Evolutionary conservation across 2,329 filamentous ascomycete genomes (phyloP).

Genomic region (Pseudogymnoascus pannorum): DNA sequence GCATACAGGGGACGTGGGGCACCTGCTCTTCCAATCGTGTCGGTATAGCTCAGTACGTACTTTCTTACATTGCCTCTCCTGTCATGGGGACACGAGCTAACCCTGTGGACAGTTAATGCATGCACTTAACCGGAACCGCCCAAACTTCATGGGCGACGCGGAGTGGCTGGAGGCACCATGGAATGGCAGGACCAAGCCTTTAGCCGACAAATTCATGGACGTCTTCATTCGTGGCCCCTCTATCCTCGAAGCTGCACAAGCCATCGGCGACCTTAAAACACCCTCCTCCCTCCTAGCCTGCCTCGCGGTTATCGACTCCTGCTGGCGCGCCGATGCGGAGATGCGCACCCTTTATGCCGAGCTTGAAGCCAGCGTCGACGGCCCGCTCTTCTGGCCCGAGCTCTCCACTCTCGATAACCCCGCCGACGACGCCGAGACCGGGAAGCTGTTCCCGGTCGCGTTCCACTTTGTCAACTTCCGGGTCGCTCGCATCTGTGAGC

Average conservation of each 20-base stretch:
- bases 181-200: constrained; percentile 22
- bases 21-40: constrained; percentile 30
- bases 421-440: constrained; percentile 12
- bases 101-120: constrained; percentile 25
- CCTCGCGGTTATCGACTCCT: constrained; percentile 20
- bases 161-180: constrained; percentile 29
- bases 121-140: constrained; percentile 20
- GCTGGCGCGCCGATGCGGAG: constrained; percentile 26
- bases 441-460: constrained; percentile 26
- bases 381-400: constrained; percentile 28
- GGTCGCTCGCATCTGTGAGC: constrained; percentile 25
- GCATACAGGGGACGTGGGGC: constrained; percentile 27
- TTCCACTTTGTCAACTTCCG: constrained; percentile 26
- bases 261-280: constrained; percentile 16
- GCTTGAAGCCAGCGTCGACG: constrained; percentile 18
- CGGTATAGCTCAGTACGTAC: constrained; percentile 22
- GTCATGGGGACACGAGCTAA: background rate
- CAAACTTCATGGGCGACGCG: constrained; percentile 25
- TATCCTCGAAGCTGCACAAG: constrained; percentile 20
- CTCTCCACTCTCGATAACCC: constrained; percentile 16
- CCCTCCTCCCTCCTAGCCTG: constrained; percentile 14
- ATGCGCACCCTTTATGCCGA: constrained; percentile 23
- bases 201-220: constrained; percentile 27
- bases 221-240: constrained; percentile 24
- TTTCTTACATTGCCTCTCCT: background rate